Percentiles rank a stretch among this genome's conserved stretches.
phyloP scores from a whole-genome alignment of 2,329 filamentous ascomycete genomes.

The Sclerotinia minor region DNA sequence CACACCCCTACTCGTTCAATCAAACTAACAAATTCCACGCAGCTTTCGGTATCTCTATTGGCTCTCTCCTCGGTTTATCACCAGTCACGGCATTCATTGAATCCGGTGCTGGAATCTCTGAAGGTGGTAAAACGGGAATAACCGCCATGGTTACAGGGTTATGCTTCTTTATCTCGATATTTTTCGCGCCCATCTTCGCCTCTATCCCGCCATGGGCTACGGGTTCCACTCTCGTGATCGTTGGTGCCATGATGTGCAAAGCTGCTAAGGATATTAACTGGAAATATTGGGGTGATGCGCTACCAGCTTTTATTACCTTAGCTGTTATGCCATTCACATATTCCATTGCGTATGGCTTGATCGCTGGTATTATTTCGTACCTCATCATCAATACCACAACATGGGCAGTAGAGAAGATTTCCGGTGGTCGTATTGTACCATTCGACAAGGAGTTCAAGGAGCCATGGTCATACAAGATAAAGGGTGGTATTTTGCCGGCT shows the following conservation, averaged over 20 bases:
- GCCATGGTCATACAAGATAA: slow-evolving; percentile 74
- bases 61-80: slow-evolving; percentile 72
- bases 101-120: slow-evolving; percentile 85
- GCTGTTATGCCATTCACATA: slow-evolving; percentile 88
- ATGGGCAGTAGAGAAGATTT: slow-evolving; percentile 66
- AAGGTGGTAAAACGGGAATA: slow-evolving; percentile 85
- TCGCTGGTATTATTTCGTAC: slow-evolving; percentile 75
- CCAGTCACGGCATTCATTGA: slow-evolving; percentile 87
- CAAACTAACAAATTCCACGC: neutral
- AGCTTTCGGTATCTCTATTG: slow-evolving; percentile 76
- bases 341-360: slow-evolving; percentile 83
- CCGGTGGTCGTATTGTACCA: slow-evolving; percentile 69
- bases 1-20: neutral
- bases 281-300: slow-evolving; percentile 78
- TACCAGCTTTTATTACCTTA: slow-evolving; percentile 83
- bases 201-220: slow-evolving; percentile 89
- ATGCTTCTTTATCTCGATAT: slow-evolving; percentile 83
- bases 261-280: slow-evolving; percentile 84
- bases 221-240: slow-evolving; percentile 79
- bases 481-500: slow-evolving; percentile 71
- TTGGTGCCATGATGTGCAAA: slow-evolving; percentile 81
- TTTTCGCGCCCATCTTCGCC: slow-evolving; percentile 88
- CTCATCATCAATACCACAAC: slow-evolving; percentile 72
- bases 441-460: slow-evolving; percentile 76
- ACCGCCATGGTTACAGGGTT: slow-evolving; percentile 76